Percentiles rank a stretch among this genome's conserved stretches.
Conservation (phyloP, 495 filamentous ascomycete genomes). For the Penicillium nucicola region DNA sequence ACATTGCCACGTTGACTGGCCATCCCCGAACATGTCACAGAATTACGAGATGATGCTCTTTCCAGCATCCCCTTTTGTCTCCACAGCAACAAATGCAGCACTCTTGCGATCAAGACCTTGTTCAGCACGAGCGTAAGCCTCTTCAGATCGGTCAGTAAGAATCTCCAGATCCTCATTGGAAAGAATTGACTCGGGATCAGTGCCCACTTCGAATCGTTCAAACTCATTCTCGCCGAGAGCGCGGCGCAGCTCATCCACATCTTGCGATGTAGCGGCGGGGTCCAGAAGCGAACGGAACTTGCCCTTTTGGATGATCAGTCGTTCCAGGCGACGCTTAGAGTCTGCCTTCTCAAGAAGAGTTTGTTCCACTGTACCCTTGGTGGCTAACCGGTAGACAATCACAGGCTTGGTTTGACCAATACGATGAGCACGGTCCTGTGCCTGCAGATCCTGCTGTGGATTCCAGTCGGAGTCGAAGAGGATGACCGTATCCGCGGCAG, state of each 20-base stretch:
- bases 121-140: conserved; percentile 79
- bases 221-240: conserved; percentile 50
- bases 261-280: conserved; percentile 24
- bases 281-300: conserved; percentile 59
- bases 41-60: conserved; percentile 32
- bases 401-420: conserved; percentile 93
- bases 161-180: conserved; percentile 74
- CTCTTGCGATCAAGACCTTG: conserved; percentile 56
- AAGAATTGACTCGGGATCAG: conserved; percentile 55
- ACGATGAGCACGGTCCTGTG: conserved; percentile 89
- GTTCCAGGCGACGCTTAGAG: conserved; percentile 89
- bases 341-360: conserved; percentile 84
- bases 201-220: conserved; percentile 56
- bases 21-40: conserved; percentile 12
- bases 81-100: conserved; percentile 38
- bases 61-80: conserved; percentile 35
- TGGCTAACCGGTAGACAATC: conserved; percentile 92
- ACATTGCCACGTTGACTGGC: not conserved
- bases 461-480: conserved; percentile 91
- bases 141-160: conserved; percentile 79
- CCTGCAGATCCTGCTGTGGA: conserved; percentile 94
- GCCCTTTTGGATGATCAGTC: conserved; percentile 93
- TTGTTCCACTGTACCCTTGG: conserved; percentile 89
- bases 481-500: conserved; percentile 70
- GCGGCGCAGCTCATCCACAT: conserved; percentile 44